A percentile compares a stretch with the other conserved stretches of the same genome.
Conservation (phyloP, 495 filamentous ascomycete species). For the Umbilicaria muhlenbergii region DNA sequence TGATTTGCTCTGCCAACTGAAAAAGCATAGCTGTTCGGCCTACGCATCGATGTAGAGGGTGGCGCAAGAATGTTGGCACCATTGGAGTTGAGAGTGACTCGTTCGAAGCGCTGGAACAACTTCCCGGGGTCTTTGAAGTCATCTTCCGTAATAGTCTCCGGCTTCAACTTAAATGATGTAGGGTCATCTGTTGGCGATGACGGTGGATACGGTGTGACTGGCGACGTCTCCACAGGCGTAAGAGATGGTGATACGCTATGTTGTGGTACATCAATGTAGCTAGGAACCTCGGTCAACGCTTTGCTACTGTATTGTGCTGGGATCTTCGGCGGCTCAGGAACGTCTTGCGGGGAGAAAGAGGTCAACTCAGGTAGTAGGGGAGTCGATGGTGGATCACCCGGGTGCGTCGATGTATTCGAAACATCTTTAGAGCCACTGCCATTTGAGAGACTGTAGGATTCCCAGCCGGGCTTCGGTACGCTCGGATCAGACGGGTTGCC, state of each 20-base stretch:
- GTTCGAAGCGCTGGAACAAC: not conserved
- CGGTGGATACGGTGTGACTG: constrained; percentile 1
- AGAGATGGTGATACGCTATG: constrained; percentile 3
- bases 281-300: not conserved
- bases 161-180: not conserved
- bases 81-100: constrained; percentile 9
- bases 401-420: constrained; percentile 6
- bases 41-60: constrained; percentile 7
- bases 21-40: not conserved
- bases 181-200: not conserved
- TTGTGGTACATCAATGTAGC: not conserved
- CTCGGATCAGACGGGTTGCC: no score
- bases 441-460: no score
- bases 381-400: constrained; percentile 5
- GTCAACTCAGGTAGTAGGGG: not conserved
- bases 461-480: no score
- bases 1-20: no score
- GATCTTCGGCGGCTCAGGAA: not conserved
- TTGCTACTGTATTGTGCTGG: not conserved
- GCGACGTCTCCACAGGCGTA: constrained; percentile 5
- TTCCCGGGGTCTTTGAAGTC: no score
- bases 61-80: constrained; percentile 11
- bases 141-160: constrained; percentile 1
- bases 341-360: not conserved
- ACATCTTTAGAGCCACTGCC: no score